Base-by-base conservation (phyloP, 2,329 filamentous ascomycete species). In the Calycina herbarum region DNA sequence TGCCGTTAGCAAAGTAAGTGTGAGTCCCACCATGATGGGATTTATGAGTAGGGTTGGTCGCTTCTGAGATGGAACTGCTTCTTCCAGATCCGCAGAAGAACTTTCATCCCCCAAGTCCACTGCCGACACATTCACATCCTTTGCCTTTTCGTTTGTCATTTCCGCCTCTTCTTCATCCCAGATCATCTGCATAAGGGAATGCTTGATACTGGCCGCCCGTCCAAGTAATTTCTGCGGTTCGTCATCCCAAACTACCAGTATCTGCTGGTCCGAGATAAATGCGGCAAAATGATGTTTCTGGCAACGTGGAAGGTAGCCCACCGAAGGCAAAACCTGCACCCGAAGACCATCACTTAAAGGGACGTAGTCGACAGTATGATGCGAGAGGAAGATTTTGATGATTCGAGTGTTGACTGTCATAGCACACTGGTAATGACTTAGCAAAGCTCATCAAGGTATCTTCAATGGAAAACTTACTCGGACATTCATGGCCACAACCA, bases 391-490 rank as follows among this genome's bases (percentile, higher is more conserved):
- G 33, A 87, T 80, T 69, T 85, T 84, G 72, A 90, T 87, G 51
- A 89, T 83, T 66, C 83, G 81, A 3, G 87, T 90, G 73, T 86
- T 88, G 68, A 90, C 81, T 3, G 88, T 91, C 83, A 90, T 88
- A 61, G 87, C 87, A 71, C 83, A 86, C 85, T 89, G 58, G 51
- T 15, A 8, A 35, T n/a, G 8, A 40, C 66, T 74, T 58, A 69
- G 66, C 33, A 57, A 13, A 38, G 45, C 31, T 3, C 6, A 29
- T 20, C 17, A 45, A 27, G 31, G 17, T 13, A 38, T 13, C 57
- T 13, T 24, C 40, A 27, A 15, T 20, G 45, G 20, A 8, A n/a
- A 8, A 76, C 80, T 69, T 78, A 85, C 84, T 73, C 79, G 78
- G 64, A 86, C 83, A 67, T 87, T 87, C 67, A 87, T 74, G 20